Evolutionary conservation across 2,329 filamentous ascomycete genomes (phyloP).

Genomic region (Colletotrichum cereale): DNA sequence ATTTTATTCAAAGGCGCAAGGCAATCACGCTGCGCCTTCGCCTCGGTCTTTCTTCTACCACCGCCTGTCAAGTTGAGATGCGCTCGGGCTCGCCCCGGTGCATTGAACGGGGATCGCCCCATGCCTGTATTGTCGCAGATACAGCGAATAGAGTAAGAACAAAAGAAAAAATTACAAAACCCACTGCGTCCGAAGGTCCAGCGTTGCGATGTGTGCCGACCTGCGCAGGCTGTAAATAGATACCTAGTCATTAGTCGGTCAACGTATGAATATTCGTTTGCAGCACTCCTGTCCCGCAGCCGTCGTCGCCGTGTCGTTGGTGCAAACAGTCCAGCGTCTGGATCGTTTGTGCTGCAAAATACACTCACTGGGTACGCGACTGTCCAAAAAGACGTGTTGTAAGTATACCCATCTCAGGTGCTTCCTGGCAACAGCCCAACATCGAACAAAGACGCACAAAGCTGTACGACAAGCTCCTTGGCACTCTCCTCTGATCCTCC

Average conservation of each 20-base stretch:
- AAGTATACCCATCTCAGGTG: background rate
- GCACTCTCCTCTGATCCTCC: background rate
- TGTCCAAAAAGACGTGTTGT: too few species aligned
- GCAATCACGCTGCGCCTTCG: background rate
- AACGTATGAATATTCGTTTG: constrained; percentile 34
- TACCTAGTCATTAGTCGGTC: constrained; percentile 26
- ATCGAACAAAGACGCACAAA: background rate
- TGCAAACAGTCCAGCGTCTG: too few species aligned
- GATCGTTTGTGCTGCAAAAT: background rate
- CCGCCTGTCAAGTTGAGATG: constrained; percentile 35
- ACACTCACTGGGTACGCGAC: background rate
- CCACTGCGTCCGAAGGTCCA: constrained; percentile 34
- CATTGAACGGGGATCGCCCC: constrained; percentile 22
- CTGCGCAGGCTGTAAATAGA: constrained; percentile 39
- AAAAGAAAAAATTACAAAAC: constrained; percentile 27
- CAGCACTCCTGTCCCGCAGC: constrained; percentile 7
- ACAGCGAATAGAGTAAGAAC: constrained; percentile 37
- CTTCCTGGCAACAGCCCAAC: background rate
- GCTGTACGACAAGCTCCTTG: constrained; percentile 7
- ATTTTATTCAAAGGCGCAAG: constrained; percentile 29
- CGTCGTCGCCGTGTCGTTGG: background rate
- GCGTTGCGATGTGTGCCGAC: constrained; percentile 22
- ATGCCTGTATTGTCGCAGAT: constrained; percentile 32
- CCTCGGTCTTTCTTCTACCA: constrained; percentile 20
- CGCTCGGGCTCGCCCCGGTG: background rate